Base-by-base conservation (phyloP, 2,329 filamentous ascomycete species). In the Cadophora malorum region DNA sequence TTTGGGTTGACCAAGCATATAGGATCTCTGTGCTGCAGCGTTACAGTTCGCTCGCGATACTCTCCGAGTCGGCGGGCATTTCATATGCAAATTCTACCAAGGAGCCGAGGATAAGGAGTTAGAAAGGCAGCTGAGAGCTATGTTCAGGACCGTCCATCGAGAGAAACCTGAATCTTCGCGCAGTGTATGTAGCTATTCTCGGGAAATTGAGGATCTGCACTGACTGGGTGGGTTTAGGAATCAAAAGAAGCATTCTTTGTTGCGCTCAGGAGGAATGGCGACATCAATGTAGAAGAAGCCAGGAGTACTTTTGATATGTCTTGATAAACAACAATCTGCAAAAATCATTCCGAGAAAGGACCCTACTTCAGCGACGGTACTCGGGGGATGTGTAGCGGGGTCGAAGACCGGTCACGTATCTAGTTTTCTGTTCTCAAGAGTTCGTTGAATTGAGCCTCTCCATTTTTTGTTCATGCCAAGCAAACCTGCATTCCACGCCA, bases 21-120 rank as follows among this genome's bases (percentile, higher is more conserved):
- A 98, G 96, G 94, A 97, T 78, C 88, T 99, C 50, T 99, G 96
- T 80, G 82, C 86, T 70, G 93, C 95, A 28, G 96, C 96, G 4
- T 83, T 99, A 53, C 84, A 85, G 16, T 99, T 99, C 80, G 90
- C 91, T 62, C 92, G 89, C 79, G 93, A 97, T 73, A 96, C 93
- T 8, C 85, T 99, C 25, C 90, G 88, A 74, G 81, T 87, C 3
- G 93, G 93, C 23, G 96, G 96, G 1, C 91, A 97, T 78, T 97
- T 99, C 74, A 86, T 99, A 55, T 97, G 95, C 86, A 99, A 99
- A 80, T 99, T 97, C 80, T 99, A 98, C 79, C 93, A 97, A 79
- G 96, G 96, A 3, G 79, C 85, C 5, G 94, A 97, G 79, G 95
- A 98, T 76, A 94, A 92, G 80, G 83, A 82, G 1, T 80, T 99